Evolutionary conservation across 1,284 basidiomycete species (phyloP), one percentile per base, ranked within the genome.

Genomic region (Xanthoconium separans): DNA sequence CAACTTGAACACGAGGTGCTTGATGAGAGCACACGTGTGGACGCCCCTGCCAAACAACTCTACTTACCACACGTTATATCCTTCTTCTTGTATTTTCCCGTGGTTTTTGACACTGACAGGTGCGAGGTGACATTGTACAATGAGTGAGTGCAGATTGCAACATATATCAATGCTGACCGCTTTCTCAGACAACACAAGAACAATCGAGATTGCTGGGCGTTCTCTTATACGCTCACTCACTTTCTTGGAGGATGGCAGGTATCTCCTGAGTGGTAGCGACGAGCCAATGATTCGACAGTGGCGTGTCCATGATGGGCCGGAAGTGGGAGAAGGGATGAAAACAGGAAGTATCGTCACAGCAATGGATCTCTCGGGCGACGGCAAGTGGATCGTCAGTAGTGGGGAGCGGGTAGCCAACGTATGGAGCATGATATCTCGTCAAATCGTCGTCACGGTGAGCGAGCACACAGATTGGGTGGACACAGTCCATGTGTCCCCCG

Each of bases 391-490:
- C 27, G n/a, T 53, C 50, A 39, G 50, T 30, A 11, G 20, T 6
- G 52, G 50, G 12, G 11, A 16, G 3, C 20, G 29, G 34, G 42
- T 44, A 20, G 42, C 30, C 29, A 53, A 39, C 2, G 50, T 54
- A 0, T 54, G 42, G 52, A 40, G 24, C 36, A 53, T 15, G 36
- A 33, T 15, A 11, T 20, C 50, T 27, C 52, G 50, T 20, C 36
- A 44, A 29, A 22, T 53, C 22, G 50, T 31, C 22, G 6, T 33
- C 15, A 53, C 34, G 22, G 31, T 34, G 36, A 44, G 8, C 50
- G 52, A 52, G 16, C 52, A 52, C n/a, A 11, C 41, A 16, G 13
- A 39, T 3, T 52, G 40, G 52, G 41, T 53, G 29, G 29, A 52
- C 13, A 8, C 52, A 13, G 41, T 53, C 0, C 27, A 49, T 6